Conservation (phyloP, 116 monocot genomes). For the Trichopus zeylanicus region DNA sequence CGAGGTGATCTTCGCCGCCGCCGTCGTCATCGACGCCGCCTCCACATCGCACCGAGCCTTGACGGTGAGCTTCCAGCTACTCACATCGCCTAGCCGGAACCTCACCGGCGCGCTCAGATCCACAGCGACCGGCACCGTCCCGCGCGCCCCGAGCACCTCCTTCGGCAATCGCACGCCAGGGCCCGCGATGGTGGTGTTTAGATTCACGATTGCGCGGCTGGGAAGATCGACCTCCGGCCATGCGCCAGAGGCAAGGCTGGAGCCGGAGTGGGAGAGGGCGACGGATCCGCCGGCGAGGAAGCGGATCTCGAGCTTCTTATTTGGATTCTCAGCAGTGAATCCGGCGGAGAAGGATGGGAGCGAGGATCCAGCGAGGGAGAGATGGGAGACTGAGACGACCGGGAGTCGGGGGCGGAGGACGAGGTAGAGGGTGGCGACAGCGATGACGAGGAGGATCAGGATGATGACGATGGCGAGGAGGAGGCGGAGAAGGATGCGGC, state of each 20-base stretch:
- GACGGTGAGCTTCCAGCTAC: conserved; percentile 32
- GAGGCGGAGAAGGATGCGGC: conserved; percentile 1
- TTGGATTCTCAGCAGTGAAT: conserved; percentile 39
- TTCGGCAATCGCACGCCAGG: conserved; percentile 18
- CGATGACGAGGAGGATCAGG: conserved; percentile 9
- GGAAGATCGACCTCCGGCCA: conserved; percentile 38
- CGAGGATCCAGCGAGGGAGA: conserved; percentile 17
- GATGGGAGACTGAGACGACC: conserved; percentile 18
- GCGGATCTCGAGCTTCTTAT: conserved; percentile 28
- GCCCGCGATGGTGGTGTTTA: conserved; percentile 17
- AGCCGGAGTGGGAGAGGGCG: conserved; percentile 15
- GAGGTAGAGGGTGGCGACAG: conserved; percentile 28
- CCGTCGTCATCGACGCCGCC: conserved; percentile 20
- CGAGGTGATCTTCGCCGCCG: conserved; percentile 13
- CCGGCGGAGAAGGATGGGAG: conserved; percentile 28
- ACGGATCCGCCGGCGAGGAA: conserved; percentile 27
- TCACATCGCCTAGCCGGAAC: conserved; percentile 22
- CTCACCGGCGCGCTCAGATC: conserved; percentile 29
- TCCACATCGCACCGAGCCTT: conserved; percentile 28
- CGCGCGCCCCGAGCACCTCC: conserved; percentile 8
- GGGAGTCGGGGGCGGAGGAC: conserved; percentile 35
- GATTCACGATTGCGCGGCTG: conserved; percentile 21
- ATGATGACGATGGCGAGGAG: conserved; percentile 3
- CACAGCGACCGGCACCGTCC: conserved; percentile 25
- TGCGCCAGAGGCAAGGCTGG: conserved; percentile 17